Evolutionary conservation across 1,284 basidiomycete species (phyloP).

Genomic region (Cryptococcus sp.): DNA sequence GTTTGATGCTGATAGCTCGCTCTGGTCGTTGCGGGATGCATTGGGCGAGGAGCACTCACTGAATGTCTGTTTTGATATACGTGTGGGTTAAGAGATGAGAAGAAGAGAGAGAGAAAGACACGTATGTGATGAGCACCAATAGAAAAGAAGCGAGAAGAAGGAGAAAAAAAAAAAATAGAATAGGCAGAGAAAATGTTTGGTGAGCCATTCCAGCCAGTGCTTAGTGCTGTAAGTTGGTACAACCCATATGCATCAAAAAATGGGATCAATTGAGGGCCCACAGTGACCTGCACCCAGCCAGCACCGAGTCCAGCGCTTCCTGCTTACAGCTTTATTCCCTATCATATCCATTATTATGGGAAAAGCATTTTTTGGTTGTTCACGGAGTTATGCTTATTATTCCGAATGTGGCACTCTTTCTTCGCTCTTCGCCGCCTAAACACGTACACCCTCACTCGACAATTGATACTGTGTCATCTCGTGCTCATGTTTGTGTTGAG

Average conservation of each 20-base stretch:
- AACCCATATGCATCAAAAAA: too few relatives aligned
- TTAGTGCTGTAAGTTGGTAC: neutral
- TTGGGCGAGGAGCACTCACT: too few relatives aligned
- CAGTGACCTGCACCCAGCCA: too few relatives aligned
- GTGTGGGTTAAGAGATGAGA: neutral
- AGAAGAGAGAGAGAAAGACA: neutral
- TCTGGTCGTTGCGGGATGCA: too few relatives aligned
- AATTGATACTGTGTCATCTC: too few relatives aligned
- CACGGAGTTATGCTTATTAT: neutral
- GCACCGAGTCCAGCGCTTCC: too few relatives aligned
- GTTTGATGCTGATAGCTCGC: too few relatives aligned
- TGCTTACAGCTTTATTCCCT: neutral
- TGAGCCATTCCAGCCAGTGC: neutral
- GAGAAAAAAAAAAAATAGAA: neutral
- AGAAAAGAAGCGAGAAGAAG: neutral
- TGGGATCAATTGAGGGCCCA: too few relatives aligned
- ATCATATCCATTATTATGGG: too few relatives aligned
- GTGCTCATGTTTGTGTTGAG: too few relatives aligned
- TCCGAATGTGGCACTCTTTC: neutral
- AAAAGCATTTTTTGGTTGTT: too few relatives aligned
- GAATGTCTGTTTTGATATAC: too few relatives aligned
- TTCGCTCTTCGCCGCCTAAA: neutral
- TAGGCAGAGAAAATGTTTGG: neutral
- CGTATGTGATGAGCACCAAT: neutral
- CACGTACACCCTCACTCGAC: neutral